Base-by-base conservation (phyloP, 257 asterid genomes). In the Fraxinus cuspidata region DNA sequence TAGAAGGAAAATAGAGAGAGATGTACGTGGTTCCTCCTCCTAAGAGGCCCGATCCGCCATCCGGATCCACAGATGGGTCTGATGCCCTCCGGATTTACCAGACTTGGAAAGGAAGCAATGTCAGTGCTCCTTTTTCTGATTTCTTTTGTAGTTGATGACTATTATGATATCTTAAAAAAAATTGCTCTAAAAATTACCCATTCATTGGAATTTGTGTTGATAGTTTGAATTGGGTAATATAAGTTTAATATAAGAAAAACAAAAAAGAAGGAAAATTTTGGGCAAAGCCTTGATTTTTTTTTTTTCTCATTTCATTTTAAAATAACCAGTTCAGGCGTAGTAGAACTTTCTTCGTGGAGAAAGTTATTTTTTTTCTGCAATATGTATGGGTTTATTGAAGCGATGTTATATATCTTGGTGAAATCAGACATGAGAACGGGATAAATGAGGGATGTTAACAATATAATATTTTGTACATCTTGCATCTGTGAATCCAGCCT, bases 41-140 rank as follows among this genome's bases (percentile, higher is more conserved):
- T 0, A 93, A 90, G 87, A 85, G 92, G 76, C 27, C 92, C 66
- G 96, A 91, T 91, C 92, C 90, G 76, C 78, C 85, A 77, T 83
- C 92, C 68, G 97, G 97, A 92, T 90, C 97, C 88, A 74, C 85
- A 0, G 81, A 82, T 42, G 89, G 80, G 71, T 84, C 94, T 44
- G 96, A 90, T 84, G 91, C 75, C 80, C 83, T 88, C 47, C 89
- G 85, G 81, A 83, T 92, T 89, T 96, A 89, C 85, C 94, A 90
- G 90, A 82, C 96, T 70, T 93, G 99, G 99, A 93, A 96, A 88
- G 99, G 98, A 87, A 92, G 96, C 89, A 96, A 93, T 87, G 99
- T 89, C 58, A 88, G 96, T 84, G 76, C 19, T 11, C 12, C 31
- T 74, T 56, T 71, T 44, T 77, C 25, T n/a, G 35, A 27, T 31